Percentiles rank a stretch among this genome's conserved stretches.
These are phyloP conservation scores for Apiospora saccharicola DNA, from an alignment of 2,329 filamentous ascomycete species.

Conservation along the genomic window DNA sequence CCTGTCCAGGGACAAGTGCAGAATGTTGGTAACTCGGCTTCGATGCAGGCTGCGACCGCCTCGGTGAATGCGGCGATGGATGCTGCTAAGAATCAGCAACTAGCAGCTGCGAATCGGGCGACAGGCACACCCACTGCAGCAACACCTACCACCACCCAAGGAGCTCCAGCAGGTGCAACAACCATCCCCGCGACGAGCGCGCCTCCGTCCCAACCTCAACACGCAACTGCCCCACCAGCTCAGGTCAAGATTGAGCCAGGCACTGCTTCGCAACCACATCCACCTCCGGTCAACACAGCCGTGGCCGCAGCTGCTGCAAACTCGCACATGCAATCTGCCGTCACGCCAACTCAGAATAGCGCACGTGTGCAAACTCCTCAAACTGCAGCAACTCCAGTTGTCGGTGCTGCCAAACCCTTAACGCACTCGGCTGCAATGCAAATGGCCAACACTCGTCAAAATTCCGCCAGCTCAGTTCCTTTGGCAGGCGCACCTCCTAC, in stretches of 20 bases:
- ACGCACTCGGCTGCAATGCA: slow-evolving; percentile 42
- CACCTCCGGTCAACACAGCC: slow-evolving; percentile 57
- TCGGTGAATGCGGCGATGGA: slow-evolving; percentile 45
- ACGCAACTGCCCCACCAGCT: slow-evolving; percentile 36
- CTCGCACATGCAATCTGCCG: slow-evolving; percentile 48
- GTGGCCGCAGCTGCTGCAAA: slow-evolving; percentile 47
- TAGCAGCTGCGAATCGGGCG: slow-evolving; percentile 35
- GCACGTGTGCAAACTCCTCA: slow-evolving; percentile 60
- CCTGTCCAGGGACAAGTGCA: slow-evolving; percentile 33
- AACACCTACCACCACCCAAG: slow-evolving; percentile 33
- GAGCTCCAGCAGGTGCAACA: slow-evolving; percentile 30
- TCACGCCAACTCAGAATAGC: slow-evolving; percentile 58
- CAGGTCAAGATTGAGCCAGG: slow-evolving; percentile 48
- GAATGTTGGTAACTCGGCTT: slow-evolving; percentile 31
- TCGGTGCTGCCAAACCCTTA: slow-evolving; percentile 34
- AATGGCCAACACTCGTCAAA: slow-evolving; percentile 36
- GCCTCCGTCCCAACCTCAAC: slow-evolving; percentile 38
- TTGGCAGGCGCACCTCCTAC: slow-evolving; percentile 34
- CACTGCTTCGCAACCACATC: slow-evolving; percentile 41
- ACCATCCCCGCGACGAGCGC: slow-evolving; percentile 36
- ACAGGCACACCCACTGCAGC: slow-evolving; percentile 27
- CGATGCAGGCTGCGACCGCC: slow-evolving; percentile 43
- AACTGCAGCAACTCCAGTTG: slow-evolving; percentile 30
- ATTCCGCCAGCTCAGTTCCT: slow-evolving; percentile 27
- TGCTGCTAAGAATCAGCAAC: slow-evolving; percentile 42